Percentiles rank a stretch among this genome's conserved stretches.
Conservation (phyloP, 805 yeast genomes). For the Spathaspora sp. region DNA sequence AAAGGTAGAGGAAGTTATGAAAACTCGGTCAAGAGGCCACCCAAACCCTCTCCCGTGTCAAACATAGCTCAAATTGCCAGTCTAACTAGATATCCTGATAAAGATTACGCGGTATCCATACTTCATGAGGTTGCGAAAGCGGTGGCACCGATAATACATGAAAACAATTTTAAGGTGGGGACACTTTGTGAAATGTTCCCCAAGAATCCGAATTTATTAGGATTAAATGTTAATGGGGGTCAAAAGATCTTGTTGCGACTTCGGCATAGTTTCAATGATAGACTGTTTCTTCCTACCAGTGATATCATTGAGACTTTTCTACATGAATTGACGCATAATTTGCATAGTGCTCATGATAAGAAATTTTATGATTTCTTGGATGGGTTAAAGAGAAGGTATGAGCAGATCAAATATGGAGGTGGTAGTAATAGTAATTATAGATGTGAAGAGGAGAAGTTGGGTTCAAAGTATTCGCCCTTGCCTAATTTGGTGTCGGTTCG, state of each 20-base stretch:
- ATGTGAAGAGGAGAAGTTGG: slow-evolving; percentile 46
- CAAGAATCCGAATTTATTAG: slow-evolving; percentile 57
- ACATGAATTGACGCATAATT: slow-evolving; percentile 84
- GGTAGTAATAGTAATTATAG: slow-evolving; percentile 39
- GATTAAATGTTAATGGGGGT: slow-evolving; percentile 81
- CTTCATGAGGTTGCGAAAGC: slow-evolving; percentile 65
- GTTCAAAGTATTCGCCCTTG: slow-evolving; percentile 23
- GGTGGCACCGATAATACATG: slow-evolving; percentile 78
- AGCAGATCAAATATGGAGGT: slow-evolving; percentile 38
- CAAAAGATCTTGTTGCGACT: slow-evolving; percentile 67
- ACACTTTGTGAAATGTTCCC: slow-evolving; percentile 81
- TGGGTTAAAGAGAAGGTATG: slow-evolving; percentile 50
- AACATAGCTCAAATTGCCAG: slow-evolving; percentile 35
- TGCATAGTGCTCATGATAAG: slow-evolving; percentile 75
- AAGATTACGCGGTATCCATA: slow-evolving; percentile 41
- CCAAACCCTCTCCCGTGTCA: slow-evolving; percentile 33
- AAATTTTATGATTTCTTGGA: slow-evolving; percentile 66
- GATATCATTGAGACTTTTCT: slow-evolving; percentile 77
- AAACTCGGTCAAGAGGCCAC: slow-evolving; percentile 6
- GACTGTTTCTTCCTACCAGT: slow-evolving; percentile 57
- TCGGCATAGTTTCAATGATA: slow-evolving; percentile 52
- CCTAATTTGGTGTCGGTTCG: slow-evolving; percentile 18
- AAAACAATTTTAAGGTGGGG: slow-evolving; percentile 61
- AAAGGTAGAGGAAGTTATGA: slow-evolving; percentile 7
- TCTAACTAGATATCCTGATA: slow-evolving; percentile 31